Percentiles rank a stretch among this genome's conserved stretches.
Evolutionary conservation across 2,329 filamentous ascomycete genomes (phyloP).

Genomic region (Alternaria infectoria): DNA sequence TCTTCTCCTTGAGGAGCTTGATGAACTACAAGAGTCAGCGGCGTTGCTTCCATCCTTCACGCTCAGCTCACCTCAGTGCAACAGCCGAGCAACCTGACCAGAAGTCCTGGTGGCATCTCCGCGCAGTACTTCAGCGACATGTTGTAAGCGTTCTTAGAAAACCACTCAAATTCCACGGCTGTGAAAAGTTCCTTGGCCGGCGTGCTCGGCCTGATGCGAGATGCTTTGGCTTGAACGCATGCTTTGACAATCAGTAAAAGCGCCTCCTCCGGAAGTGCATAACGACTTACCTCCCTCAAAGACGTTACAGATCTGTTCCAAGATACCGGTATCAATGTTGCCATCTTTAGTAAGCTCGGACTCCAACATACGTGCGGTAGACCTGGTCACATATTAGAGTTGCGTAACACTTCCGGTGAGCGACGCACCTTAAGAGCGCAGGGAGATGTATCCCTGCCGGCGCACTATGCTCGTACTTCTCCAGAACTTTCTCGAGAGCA

Average conservation of each 20-base stretch:
- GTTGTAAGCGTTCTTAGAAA: slow-evolving; percentile 83
- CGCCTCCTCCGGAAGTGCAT: not conserved
- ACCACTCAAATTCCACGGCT: slow-evolving; percentile 77
- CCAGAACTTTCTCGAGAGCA: slow-evolving; percentile 66
- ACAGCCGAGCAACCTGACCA: slow-evolving; percentile 61
- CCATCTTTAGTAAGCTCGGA: slow-evolving; percentile 49
- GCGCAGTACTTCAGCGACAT: slow-evolving; percentile 68
- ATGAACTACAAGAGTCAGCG: slow-evolving; percentile 46
- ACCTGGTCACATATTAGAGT: slow-evolving; percentile 36
- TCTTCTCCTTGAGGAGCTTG: slow-evolving; percentile 41
- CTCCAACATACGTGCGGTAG: slow-evolving; percentile 55
- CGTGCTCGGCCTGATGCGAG: slow-evolving; percentile 51
- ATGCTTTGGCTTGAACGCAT: slow-evolving; percentile 55
- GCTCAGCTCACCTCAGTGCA: slow-evolving; percentile 50
- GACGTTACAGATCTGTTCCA: slow-evolving; percentile 61
- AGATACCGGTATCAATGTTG: slow-evolving; percentile 29
- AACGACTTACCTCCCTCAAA: slow-evolving; percentile 57
- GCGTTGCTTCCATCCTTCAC: not conserved
- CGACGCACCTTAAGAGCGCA: slow-evolving; percentile 67
- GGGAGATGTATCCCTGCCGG: slow-evolving; percentile 64
- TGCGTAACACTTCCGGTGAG: slow-evolving; percentile 40
- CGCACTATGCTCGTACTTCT: slow-evolving; percentile 58
- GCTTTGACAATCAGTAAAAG: slow-evolving; percentile 51
- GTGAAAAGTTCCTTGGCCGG: slow-evolving; percentile 59
- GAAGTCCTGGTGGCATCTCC: slow-evolving; percentile 61